Conservation (phyloP, 1,284 basidiomycete genomes). For the Apiotrichum veenhuisii region DNA sequence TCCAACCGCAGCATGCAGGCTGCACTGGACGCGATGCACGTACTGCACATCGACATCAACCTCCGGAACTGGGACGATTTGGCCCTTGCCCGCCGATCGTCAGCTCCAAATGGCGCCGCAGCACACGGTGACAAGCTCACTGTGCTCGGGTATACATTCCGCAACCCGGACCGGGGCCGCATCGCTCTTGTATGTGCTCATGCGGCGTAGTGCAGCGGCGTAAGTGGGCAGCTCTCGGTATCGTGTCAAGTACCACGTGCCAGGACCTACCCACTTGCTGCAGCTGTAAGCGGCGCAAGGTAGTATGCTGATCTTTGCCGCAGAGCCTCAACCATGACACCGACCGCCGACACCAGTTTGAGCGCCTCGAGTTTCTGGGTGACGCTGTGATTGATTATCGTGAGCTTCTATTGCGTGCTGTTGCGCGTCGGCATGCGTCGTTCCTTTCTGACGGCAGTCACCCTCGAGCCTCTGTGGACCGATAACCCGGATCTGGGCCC, state of each 20-base stretch:
- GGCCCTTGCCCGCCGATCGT: background rate
- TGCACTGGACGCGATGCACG: conserved; percentile 25
- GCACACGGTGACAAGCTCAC: conserved; percentile 4
- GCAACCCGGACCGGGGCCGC: conserved; percentile 14
- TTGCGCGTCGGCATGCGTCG: no score
- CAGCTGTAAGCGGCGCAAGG: background rate
- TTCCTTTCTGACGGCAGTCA: conserved; percentile 15
- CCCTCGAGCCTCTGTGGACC: conserved; percentile 23
- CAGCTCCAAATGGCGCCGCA: no score
- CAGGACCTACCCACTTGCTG: background rate
- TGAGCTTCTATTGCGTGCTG: no score
- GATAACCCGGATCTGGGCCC: conserved; percentile 22
- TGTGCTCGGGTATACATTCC: conserved; percentile 31
- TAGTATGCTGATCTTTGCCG: background rate
- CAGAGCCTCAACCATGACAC: background rate
- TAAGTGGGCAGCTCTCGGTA: background rate
- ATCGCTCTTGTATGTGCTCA: conserved; percentile 20
- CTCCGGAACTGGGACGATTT: conserved; percentile 23
- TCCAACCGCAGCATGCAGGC: conserved; percentile 19
- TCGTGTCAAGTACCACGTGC: background rate
- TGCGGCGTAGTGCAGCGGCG: background rate
- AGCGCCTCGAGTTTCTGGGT: conserved; percentile 30
- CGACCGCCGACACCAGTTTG: conserved; percentile 5
- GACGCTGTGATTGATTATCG: conserved; percentile 30
- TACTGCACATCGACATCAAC: conserved; percentile 21